Conservation (phyloP, 345 rosid genomes). For the Excoecaria cochinchinensis region DNA sequence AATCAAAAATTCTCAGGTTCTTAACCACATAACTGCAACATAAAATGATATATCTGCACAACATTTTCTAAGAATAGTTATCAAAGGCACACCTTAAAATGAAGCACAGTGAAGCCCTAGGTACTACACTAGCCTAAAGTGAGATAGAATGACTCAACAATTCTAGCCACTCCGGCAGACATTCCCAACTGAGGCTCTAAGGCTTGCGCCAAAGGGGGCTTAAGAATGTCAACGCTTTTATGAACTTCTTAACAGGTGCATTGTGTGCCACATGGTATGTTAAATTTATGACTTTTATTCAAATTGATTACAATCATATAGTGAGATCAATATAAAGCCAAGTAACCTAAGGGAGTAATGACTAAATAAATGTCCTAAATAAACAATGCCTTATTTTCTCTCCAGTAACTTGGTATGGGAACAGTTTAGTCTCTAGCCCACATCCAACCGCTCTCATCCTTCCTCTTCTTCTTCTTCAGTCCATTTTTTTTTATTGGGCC, state of each 20-base stretch:
- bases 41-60: neutral
- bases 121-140: neutral
- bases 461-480: no score
- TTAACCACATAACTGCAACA: conserved; percentile 2
- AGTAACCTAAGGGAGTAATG: neutral
- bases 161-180: neutral
- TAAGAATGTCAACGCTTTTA: neutral
- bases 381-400: neutral
- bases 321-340: neutral
- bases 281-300: neutral
- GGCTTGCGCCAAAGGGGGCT: neutral
- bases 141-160: neutral
- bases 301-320: neutral
- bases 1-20: neutral
- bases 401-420: neutral
- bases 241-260: neutral
- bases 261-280: neutral
- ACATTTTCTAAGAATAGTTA: neutral
- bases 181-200: neutral
- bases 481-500: no score
- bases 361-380: neutral
- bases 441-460: no score
- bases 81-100: neutral
- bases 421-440: neutral
- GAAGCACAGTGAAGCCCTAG: neutral